Evolutionary conservation across 106 monocot species (phyloP), one percentile per base, ranked within the genome.

Genomic region (Dendrobium officinale): DNA sequence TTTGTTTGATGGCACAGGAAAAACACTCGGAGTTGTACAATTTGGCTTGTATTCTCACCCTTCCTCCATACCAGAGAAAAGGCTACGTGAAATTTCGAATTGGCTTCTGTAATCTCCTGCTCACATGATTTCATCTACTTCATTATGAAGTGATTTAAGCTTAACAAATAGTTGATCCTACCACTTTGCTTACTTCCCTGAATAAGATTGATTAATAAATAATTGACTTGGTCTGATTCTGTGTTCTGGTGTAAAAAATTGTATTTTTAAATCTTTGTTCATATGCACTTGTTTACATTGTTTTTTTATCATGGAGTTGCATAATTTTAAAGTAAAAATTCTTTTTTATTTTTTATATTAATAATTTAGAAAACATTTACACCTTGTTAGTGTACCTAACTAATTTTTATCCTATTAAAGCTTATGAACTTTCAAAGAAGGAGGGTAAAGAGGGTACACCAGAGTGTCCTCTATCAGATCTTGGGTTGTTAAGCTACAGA

Each of bases 41-140:
- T 82, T 84, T 96, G 80, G 96, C 96, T 3, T 96, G 97, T 82
- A 98, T 98, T 78, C 85, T 98, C 16, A 98, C 97, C 44, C 97
- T 98, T 80, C 97, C 97, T 61, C 97, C 97, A 43, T 98, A 98
- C 55, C 96, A 96, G 80, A 87, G 96, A 85, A 96, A 96, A 84
- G 96, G 97, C 88, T 98, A 98, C 84, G 97, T 93, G 42, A 98
- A 98, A 78, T 98, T 98, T 86, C 85, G 94, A 45, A 98, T 98
- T 81, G 92, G 94, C 48, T 98, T 98, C 77, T 98, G 97, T 97
- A 84, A 92, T 92, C 19, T 74, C n/a, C 19, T 42, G 44, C 43
- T 72, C 9, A 72, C 15, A 2, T 26, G 64, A 26, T 24, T 64
- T 7, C 64, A 64, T 64, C 51, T 51, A 51, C 13, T 15, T 51